Evolutionary conservation across 148 eudicot species (phyloP).

Genomic region (Euryodendron excelsum): DNA sequence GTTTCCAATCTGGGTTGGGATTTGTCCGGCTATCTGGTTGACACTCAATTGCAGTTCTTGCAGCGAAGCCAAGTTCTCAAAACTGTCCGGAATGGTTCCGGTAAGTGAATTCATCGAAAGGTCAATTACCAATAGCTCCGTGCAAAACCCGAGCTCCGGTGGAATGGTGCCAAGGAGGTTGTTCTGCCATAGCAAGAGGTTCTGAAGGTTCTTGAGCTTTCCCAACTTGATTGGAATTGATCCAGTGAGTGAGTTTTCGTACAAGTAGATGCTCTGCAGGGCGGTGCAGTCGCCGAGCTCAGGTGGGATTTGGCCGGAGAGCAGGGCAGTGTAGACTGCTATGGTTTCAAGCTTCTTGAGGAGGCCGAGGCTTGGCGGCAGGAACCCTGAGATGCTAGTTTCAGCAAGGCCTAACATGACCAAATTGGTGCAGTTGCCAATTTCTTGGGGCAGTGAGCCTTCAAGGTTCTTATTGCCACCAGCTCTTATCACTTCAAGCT

Average conservation of each 20-base stretch:
- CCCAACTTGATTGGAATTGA: constrained; percentile 53
- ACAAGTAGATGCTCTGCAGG: constrained; percentile 52
- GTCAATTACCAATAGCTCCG: constrained; percentile 41
- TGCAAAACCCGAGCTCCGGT: constrained; percentile 48
- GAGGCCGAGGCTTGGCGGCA: constrained; percentile 54
- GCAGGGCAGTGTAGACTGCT: constrained; percentile 61
- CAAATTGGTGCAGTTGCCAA: constrained; percentile 58
- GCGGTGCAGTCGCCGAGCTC: constrained; percentile 65
- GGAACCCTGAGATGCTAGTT: constrained; percentile 68
- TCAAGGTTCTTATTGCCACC: constrained; percentile 76
- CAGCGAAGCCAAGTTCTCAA: constrained; percentile 46
- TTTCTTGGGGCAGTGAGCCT: constrained; percentile 55
- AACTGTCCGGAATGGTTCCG: constrained; percentile 48
- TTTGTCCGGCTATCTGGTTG: constrained; percentile 56
- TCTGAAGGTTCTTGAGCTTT: constrained; percentile 46
- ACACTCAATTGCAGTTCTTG: constrained; percentile 64
- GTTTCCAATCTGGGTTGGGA: constrained; percentile 52
- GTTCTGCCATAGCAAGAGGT: constrained; percentile 68
- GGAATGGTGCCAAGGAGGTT: constrained; percentile 60
- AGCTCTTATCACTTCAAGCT: constrained; percentile 47
- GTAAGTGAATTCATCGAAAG: constrained; percentile 59
- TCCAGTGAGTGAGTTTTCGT: constrained; percentile 66
- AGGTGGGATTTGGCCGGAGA: constrained; percentile 68
- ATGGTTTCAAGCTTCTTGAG: constrained; percentile 64
- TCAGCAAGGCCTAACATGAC: constrained; percentile 65